These are phyloP conservation scores for Stemphylium lycopersici DNA, from an alignment of 2,329 filamentous ascomycete species.

Conservation along the genomic window DNA sequence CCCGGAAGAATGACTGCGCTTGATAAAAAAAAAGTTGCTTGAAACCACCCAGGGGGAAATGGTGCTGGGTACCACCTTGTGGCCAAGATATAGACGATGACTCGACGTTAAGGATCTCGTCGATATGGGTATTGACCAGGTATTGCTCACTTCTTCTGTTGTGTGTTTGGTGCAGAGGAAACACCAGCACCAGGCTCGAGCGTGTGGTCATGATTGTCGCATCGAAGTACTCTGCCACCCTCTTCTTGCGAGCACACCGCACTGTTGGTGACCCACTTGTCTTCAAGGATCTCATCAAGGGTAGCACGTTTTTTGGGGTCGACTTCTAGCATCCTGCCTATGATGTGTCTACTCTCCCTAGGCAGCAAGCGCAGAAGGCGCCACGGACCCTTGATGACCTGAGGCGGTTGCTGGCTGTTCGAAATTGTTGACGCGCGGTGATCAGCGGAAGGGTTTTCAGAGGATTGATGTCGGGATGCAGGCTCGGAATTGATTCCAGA, in stretches of 20 bases:
- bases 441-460: constrained; percentile 21
- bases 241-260: constrained; percentile 82
- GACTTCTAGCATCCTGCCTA: constrained; percentile 90
- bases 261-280: constrained; percentile 88
- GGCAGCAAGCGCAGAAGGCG: constrained; percentile 85
- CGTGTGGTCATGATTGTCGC: constrained; percentile 80
- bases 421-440: constrained; percentile 28
- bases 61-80: too few relatives aligned
- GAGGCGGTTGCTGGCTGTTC: constrained; percentile 55
- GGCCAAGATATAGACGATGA: not conserved
- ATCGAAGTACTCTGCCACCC: constrained; percentile 73
- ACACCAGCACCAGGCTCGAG: constrained; percentile 68
- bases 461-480: constrained; percentile 48
- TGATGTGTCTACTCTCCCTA: constrained; percentile 85
- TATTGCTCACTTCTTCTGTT: constrained; percentile 43
- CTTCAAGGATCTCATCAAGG: constrained; percentile 83
- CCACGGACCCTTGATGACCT: constrained; percentile 89
- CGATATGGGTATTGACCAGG: not conserved
- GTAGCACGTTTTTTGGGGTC: constrained; percentile 82
- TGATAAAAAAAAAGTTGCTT: too few relatives aligned
- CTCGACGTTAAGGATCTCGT: too few relatives aligned
- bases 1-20: too few relatives aligned
- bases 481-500: constrained; percentile 48
- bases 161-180: constrained; percentile 37
- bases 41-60: too few relatives aligned